phyloP scores from a whole-genome alignment of 306 rosid genomes.

The Cicer yamashitae region DNA sequence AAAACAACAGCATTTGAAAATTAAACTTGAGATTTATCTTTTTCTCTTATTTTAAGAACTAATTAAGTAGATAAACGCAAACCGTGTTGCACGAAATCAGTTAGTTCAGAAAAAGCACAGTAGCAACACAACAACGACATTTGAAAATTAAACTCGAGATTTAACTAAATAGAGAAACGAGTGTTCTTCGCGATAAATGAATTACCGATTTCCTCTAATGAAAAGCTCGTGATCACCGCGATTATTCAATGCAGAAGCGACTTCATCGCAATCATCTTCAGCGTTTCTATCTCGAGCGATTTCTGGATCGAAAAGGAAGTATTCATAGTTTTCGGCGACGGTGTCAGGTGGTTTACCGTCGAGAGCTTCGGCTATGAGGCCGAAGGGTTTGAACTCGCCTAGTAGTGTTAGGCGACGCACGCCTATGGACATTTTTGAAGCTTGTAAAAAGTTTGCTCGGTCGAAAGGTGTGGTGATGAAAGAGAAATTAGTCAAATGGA shows the following conservation, averaged over 20 bases:
- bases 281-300: conserved; percentile 65
- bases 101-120: too few species aligned
- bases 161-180: too few species aligned
- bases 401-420: conserved; percentile 76
- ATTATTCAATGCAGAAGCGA: conserved; percentile 59
- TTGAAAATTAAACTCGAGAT: too few species aligned
- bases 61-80: conserved; percentile 16
- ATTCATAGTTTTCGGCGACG: conserved; percentile 70
- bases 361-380: conserved; percentile 90
- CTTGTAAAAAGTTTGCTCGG: background rate
- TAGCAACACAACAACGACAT: too few species aligned
- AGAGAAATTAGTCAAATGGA: background rate
- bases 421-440: conserved; percentile 60
- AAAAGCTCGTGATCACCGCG: conserved; percentile 89
- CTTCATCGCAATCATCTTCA: conserved; percentile 56
- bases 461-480: background rate
- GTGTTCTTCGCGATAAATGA: background rate
- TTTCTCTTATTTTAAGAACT: conserved; percentile 9
- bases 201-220: conserved; percentile 77
- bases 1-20: background rate
- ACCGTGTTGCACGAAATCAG: too few species aligned
- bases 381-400: conserved; percentile 95
- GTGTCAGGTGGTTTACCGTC: conserved; percentile 76
- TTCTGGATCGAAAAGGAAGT: conserved; percentile 87
- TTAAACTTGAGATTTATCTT: background rate